Conservation (phyloP, 2,329 filamentous ascomycete species). For the Talaromyces sp. region DNA sequence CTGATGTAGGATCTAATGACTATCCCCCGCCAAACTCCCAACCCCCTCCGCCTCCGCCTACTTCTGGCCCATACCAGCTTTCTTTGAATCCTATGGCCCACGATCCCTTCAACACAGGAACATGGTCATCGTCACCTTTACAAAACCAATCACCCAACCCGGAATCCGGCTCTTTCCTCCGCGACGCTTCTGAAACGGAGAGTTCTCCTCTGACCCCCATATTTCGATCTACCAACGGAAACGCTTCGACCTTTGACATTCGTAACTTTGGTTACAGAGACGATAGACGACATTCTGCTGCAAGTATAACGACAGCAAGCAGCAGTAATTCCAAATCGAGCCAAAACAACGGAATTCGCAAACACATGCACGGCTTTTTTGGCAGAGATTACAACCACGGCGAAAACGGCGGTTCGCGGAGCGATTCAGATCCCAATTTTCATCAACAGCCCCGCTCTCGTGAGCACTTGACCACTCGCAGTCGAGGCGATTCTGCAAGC, state of each 20-base stretch:
- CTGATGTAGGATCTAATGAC: slow-evolving; percentile 26
- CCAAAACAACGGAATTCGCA: slow-evolving; percentile 60
- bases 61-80: slow-evolving; percentile 5
- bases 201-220: slow-evolving; percentile 63
- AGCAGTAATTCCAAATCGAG: slow-evolving; percentile 76
- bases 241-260: slow-evolving; percentile 54
- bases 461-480: slow-evolving; percentile 58
- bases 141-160: slow-evolving; percentile 17
- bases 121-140: slow-evolving; percentile 16
- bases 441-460: slow-evolving; percentile 38
- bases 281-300: slow-evolving; percentile 78
- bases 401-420: slow-evolving; percentile 45
- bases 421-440: slow-evolving; percentile 69
- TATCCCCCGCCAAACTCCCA: slow-evolving; percentile 3
- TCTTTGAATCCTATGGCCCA: slow-evolving; percentile 11
- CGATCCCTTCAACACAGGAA: slow-evolving; percentile 6
- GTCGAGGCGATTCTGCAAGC: slow-evolving; percentile 78
- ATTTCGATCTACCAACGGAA: slow-evolving; percentile 56
- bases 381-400: slow-evolving; percentile 74
- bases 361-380: slow-evolving; percentile 87
- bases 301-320: slow-evolving; percentile 81
- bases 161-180: slow-evolving; percentile 32
- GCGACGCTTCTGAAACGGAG: slow-evolving; percentile 36
- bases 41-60: slow-evolving; percentile 1
- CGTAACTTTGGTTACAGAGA: slow-evolving; percentile 61